Evolutionary conservation across 768 basidiomycete species (phyloP).

Genomic region (Russula sp.): DNA sequence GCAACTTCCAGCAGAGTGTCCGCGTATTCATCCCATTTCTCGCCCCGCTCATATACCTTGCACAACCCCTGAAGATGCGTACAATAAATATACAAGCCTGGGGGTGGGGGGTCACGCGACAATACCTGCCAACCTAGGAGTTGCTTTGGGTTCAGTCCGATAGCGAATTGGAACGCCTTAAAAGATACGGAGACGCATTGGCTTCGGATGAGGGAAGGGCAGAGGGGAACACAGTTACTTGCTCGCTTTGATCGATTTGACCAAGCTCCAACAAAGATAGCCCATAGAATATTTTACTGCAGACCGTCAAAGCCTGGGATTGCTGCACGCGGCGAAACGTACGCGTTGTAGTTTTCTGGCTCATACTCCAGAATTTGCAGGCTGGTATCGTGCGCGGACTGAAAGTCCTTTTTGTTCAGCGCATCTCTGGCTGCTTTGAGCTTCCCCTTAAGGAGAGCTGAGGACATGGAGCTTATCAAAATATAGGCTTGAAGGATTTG

Average conservation of each 20-base stretch:
- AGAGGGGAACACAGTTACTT: conserved; percentile 47
- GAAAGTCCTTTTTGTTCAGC: conserved; percentile 69
- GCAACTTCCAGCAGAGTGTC: conserved; percentile 52
- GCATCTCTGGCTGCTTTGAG: conserved; percentile 77
- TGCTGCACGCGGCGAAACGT: conserved; percentile 29
- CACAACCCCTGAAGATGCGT: conserved; percentile 53
- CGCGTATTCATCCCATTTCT: conserved; percentile 52
- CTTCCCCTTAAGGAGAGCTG: conserved; percentile 54
- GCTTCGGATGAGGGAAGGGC: conserved; percentile 5
- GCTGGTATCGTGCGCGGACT: conserved; percentile 59
- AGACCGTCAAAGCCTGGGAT: conserved; percentile 5
- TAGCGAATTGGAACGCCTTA: conserved; percentile 81
- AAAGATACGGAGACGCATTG: conserved; percentile 24
- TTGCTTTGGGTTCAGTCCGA: conserved; percentile 58
- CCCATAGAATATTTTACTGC: conserved; percentile 81
- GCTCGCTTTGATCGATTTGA: conserved; percentile 69
- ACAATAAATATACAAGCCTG: not conserved
- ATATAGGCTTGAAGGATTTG: not conserved
- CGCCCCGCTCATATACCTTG: conserved; percentile 61
- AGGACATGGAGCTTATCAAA: conserved; percentile 12
- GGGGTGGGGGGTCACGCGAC: conserved; percentile 17
- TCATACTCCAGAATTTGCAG: conserved; percentile 66
- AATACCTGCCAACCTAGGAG: conserved; percentile 79
- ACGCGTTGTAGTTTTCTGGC: conserved; percentile 85
- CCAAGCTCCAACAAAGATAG: conserved; percentile 73